These are phyloP conservation scores for Hebeloma cylindrosporum DNA, from an alignment of 768 basidiomycete genomes.

Conservation along the genomic window DNA sequence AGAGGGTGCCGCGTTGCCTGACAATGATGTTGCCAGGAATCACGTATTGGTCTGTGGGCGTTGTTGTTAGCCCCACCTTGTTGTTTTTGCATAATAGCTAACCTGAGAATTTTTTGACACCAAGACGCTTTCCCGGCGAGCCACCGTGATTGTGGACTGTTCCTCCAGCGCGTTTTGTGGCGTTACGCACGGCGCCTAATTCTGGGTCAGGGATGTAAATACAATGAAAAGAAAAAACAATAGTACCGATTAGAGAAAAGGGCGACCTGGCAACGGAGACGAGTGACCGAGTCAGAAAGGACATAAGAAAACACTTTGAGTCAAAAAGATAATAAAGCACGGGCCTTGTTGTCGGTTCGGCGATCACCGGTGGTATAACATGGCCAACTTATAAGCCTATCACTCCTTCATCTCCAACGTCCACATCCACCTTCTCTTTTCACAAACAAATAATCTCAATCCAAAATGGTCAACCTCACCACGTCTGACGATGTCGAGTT, in stretches of 20 bases:
- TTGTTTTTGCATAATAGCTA: constrained; percentile 5
- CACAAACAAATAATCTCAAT: constrained; percentile 15
- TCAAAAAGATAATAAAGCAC: constrained; percentile 28
- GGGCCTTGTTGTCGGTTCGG: constrained; percentile 29
- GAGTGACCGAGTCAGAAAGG: constrained; percentile 49
- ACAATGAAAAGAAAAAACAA: constrained; percentile 1
- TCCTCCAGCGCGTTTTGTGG: constrained; percentile 96
- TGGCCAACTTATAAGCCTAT: constrained; percentile 21
- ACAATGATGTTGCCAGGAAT: constrained; percentile 96
- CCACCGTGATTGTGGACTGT: constrained; percentile 91
- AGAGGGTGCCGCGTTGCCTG: constrained; percentile 88
- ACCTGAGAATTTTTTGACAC: constrained; percentile 97
- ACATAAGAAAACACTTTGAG: constrained; percentile 35
- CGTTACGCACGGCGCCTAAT: constrained; percentile 80
- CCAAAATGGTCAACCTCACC: constrained; percentile 78
- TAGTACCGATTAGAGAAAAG: constrained; percentile 48
- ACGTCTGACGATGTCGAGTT: constrained; percentile 97
- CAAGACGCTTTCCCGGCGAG: constrained; percentile 90
- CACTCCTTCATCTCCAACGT: constrained; percentile 12
- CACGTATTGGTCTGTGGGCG: constrained; percentile 75
- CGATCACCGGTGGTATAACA: constrained; percentile 42
- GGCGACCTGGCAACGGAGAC: constrained; percentile 38
- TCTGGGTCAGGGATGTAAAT: constrained; percentile 3
- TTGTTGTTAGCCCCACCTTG: constrained; percentile 1
- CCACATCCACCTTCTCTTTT: constrained; percentile 23